Conservation (phyloP, 768 basidiomycete genomes). For the Rhodosporidiobolus sp. region DNA sequence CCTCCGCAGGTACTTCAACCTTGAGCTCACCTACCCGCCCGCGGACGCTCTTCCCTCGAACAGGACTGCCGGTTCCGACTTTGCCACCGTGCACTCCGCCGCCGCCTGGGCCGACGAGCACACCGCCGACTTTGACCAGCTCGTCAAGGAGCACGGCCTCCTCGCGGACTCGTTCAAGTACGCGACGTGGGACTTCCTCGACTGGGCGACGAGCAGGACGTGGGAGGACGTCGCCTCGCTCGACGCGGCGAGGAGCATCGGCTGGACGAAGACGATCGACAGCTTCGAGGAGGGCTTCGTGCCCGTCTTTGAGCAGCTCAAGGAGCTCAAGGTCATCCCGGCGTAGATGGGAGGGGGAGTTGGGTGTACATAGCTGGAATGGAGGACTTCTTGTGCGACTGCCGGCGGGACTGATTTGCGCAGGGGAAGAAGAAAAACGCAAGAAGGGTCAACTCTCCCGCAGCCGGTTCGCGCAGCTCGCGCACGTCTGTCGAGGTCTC, state of each 20-base stretch:
- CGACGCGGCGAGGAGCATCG: constrained; percentile 1
- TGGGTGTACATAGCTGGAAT: too few species aligned
- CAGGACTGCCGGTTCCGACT: background rate
- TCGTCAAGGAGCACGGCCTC: background rate
- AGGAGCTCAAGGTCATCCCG: constrained; percentile 1
- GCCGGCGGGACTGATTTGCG: too few species aligned
- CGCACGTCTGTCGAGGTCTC: too few species aligned
- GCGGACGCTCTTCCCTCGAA: background rate
- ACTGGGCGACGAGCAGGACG: background rate
- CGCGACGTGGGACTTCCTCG: constrained; percentile 16
- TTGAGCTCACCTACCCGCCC: background rate
- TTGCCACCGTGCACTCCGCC: background rate
- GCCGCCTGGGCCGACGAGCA: background rate
- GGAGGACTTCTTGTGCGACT: too few species aligned
- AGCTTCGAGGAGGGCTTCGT: background rate
- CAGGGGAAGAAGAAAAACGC: too few species aligned
- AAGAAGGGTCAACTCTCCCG: too few species aligned
- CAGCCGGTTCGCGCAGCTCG: too few species aligned
- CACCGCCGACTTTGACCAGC: background rate
- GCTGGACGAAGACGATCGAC: background rate
- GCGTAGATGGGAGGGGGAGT: too few species aligned
- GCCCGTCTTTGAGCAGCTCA: background rate
- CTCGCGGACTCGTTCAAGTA: background rate
- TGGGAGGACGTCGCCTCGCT: background rate
- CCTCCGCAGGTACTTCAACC: background rate